Percentiles rank a stretch among this genome's conserved stretches.
phyloP scores from a whole-genome alignment of 495 filamentous ascomycete species.

The Letharia lupina region DNA sequence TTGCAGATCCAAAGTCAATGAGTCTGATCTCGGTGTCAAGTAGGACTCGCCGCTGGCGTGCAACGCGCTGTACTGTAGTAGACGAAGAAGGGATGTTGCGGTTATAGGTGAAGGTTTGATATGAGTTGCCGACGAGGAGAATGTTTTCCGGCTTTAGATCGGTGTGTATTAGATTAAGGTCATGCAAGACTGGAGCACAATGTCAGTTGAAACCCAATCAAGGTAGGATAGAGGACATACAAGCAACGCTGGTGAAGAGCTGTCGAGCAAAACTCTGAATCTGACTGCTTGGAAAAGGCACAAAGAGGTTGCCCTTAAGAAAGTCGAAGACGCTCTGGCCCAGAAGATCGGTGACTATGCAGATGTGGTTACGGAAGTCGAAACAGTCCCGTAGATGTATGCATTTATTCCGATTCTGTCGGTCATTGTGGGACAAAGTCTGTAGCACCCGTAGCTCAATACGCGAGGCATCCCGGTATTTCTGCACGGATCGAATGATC shows the following conservation, averaged over 20 bases:
- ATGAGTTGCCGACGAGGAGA: constrained; percentile 76
- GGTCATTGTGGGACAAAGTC: constrained; percentile 83
- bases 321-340: constrained; percentile 99
- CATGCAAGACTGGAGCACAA: constrained; percentile 68
- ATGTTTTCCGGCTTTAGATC: constrained; percentile 99
- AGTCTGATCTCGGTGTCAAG: constrained; percentile 93
- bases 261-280: constrained; percentile 96
- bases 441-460: constrained; percentile 91
- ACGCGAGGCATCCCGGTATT: constrained; percentile 93
- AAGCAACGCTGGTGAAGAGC: constrained; percentile 94
- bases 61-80: constrained; percentile 61
- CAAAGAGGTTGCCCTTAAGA: constrained; percentile 86
- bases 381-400: constrained; percentile 97
- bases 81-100: constrained; percentile 89
- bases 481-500: constrained; percentile 95
- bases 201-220: constrained; percentile 25
- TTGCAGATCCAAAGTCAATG: constrained; percentile 97
- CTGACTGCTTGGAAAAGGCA: constrained; percentile 97
- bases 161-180: constrained; percentile 95
- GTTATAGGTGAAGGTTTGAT: constrained; percentile 96
- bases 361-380: constrained; percentile 95
- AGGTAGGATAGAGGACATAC: constrained; percentile 47
- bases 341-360: constrained; percentile 94
- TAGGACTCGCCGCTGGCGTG: constrained; percentile 77
- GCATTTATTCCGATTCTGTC: constrained; percentile 87